Percentiles rank a stretch among this genome's conserved stretches.
These are phyloP conservation scores for Chlorella sp. DNA, from an alignment of 139 green algal genomes.

Conservation along the genomic window DNA sequence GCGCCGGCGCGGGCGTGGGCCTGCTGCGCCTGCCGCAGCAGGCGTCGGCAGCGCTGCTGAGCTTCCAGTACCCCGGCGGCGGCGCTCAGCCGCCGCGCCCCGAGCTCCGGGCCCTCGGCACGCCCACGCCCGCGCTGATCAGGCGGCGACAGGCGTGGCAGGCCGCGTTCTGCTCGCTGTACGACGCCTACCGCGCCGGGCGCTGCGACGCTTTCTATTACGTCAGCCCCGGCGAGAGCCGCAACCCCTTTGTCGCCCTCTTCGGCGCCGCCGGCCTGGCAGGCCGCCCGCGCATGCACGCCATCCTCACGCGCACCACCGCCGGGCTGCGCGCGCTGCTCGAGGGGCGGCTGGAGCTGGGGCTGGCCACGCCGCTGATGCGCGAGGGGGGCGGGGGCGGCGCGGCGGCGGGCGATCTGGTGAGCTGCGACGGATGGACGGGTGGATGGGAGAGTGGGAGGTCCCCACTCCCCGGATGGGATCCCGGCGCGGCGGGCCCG, in stretches of 20 bases:
- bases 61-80: slow-evolving; percentile 52
- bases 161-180: slow-evolving; percentile 52
- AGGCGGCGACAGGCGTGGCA: slow-evolving; percentile 48
- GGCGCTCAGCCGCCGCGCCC: background rate
- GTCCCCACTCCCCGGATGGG: no score
- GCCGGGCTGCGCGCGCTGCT: slow-evolving; percentile 39
- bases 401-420: no score
- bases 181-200: slow-evolving; percentile 35
- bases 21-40: slow-evolving; percentile 26
- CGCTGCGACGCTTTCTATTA: slow-evolving; percentile 54
- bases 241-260: slow-evolving; percentile 39
- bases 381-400: no score
- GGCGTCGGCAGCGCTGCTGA: slow-evolving; percentile 44
- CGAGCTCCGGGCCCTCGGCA: no score
- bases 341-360: slow-evolving; percentile 22
- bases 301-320: slow-evolving; percentile 55
- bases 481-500: no score
- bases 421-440: no score
- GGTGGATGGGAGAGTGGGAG: no score
- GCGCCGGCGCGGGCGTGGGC: background rate
- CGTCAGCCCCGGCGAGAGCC: slow-evolving; percentile 33
- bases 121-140: slow-evolving; percentile 5
- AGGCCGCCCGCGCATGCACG: slow-evolving; percentile 40
- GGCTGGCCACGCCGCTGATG: slow-evolving; percentile 55
- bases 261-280: slow-evolving; percentile 54